Evolutionary conservation across 164 flowering plant genomes (phyloP).

Genomic region (Sedum album): DNA sequence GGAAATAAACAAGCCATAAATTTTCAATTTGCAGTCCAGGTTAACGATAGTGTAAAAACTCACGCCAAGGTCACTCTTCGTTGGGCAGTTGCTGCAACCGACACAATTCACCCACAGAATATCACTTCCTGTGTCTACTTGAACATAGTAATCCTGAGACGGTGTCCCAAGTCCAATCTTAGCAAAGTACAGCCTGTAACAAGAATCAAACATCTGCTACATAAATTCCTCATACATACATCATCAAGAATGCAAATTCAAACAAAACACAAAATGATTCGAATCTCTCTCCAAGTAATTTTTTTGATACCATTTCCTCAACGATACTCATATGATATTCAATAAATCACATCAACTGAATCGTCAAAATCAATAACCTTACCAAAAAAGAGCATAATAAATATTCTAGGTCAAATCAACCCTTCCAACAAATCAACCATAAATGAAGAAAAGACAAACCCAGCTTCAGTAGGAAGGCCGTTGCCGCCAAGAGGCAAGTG

Average conservation of each 20-base stretch:
- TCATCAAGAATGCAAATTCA: too few species aligned
- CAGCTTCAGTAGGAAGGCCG: slow-evolving; percentile 41
- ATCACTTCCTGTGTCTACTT: slow-evolving; percentile 75
- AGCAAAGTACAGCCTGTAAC: slow-evolving; percentile 46
- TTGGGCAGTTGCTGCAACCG: slow-evolving; percentile 45
- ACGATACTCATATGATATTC: too few species aligned
- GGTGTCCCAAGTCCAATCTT: slow-evolving; percentile 50
- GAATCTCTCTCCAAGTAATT: too few species aligned
- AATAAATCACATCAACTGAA: too few species aligned
- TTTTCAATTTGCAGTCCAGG: not conserved
- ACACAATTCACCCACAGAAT: slow-evolving; percentile 57
- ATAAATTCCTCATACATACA: too few species aligned
- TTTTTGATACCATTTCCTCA: too few species aligned
- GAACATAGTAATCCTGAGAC: slow-evolving; percentile 48
- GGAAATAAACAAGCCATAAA: not conserved
- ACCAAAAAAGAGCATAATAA: not conserved
- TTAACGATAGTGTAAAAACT: slow-evolving; percentile 10
- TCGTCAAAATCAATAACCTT: not conserved
- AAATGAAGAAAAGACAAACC: slow-evolving; percentile 22
- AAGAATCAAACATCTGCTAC: too few species aligned
- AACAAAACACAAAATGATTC: too few species aligned
- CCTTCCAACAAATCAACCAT: not conserved
- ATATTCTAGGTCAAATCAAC: too few species aligned
- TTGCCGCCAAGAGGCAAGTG: slow-evolving; percentile 49
- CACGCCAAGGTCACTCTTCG: slow-evolving; percentile 46